Evolutionary conservation across 2,329 filamentous ascomycete species (phyloP).

Genomic region (Thermothelomyces thermophilus): DNA sequence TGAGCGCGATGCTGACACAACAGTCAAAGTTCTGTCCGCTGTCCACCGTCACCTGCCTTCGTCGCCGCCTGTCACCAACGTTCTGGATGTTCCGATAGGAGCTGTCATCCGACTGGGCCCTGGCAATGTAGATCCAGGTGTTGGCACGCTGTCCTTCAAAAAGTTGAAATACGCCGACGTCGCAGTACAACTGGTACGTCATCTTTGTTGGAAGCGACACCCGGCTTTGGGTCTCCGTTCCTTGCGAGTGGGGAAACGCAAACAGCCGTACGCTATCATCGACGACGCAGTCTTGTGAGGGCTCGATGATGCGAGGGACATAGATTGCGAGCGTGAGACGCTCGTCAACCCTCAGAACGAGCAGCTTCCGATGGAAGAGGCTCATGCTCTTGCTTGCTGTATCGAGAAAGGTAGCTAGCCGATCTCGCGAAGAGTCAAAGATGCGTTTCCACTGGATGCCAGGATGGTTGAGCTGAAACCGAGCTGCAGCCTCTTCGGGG

Average conservation of each 20-base stretch:
- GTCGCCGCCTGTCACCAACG: slow-evolving; percentile 28
- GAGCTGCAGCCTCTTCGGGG: slow-evolving; percentile 26
- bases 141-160: slow-evolving; percentile 32
- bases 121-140: slow-evolving; percentile 33
- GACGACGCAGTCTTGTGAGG: slow-evolving; percentile 31
- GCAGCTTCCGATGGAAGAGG: slow-evolving; percentile 35
- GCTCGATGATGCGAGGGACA: slow-evolving; percentile 31
- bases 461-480: slow-evolving; percentile 31
- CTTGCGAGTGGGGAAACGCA: slow-evolving; percentile 34
- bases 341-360: slow-evolving; percentile 32
- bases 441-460: slow-evolving; percentile 34
- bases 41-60: slow-evolving; percentile 15
- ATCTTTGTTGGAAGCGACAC: slow-evolving; percentile 32
- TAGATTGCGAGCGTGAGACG: slow-evolving; percentile 36
- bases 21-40: slow-evolving; percentile 16
- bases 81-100: slow-evolving; percentile 26
- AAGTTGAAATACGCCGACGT: slow-evolving; percentile 32
- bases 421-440: slow-evolving; percentile 30
- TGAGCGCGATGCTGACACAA: slow-evolving; percentile 30
- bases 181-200: slow-evolving; percentile 34
- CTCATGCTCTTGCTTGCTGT: slow-evolving; percentile 27
- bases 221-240: slow-evolving; percentile 28
- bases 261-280: slow-evolving; percentile 32
- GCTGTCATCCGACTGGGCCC: slow-evolving; percentile 29
- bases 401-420: slow-evolving; percentile 33